phyloP scores from a whole-genome alignment of 2,329 filamentous ascomycete species.

The Simplicillium aogashimaense region DNA sequence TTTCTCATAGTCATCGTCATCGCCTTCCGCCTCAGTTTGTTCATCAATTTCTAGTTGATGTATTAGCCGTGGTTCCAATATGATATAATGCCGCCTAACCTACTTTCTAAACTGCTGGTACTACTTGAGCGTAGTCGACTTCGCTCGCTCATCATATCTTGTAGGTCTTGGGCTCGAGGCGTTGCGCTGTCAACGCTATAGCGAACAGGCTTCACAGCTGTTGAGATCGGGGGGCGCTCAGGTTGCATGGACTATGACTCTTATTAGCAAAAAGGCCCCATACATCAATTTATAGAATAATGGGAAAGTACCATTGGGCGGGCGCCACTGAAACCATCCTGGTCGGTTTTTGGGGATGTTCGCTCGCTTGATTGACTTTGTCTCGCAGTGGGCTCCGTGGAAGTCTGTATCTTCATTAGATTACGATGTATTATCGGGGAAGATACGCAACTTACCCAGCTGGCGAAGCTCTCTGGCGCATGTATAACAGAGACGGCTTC shows the following conservation, averaged over 20 bases:
- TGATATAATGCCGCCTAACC: constrained; percentile 12
- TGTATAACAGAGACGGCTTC: constrained; percentile 87
- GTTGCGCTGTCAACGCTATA: constrained; percentile 64
- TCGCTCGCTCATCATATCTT: constrained; percentile 55
- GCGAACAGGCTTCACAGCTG: constrained; percentile 55
- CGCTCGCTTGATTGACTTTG: constrained; percentile 22
- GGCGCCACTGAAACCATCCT: constrained; percentile 7
- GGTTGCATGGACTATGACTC: constrained; percentile 16
- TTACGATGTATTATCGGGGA: too few species aligned
- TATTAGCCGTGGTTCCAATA: constrained; percentile 13
- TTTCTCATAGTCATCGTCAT: constrained; percentile 42
- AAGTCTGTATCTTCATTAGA: constrained; percentile 27
- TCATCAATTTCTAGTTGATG: constrained; percentile 40
- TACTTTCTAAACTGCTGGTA: constrained; percentile 71
- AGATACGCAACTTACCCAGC: constrained; percentile 53
- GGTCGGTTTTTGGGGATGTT: constrained; percentile 25
- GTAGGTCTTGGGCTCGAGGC: constrained; percentile 71
- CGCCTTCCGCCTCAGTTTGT: constrained; percentile 39
- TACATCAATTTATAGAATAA: too few species aligned
- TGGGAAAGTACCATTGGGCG: constrained; percentile 14
- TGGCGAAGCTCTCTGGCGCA: constrained; percentile 71
- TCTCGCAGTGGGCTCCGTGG: constrained; percentile 26
- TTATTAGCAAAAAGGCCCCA: too few species aligned
- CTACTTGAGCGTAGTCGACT: constrained; percentile 53
- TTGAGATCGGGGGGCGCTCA: constrained; percentile 63